These are phyloP conservation scores for Lactifluus volemus DNA, from an alignment of 768 basidiomycete species.

Conservation along the genomic window DNA sequence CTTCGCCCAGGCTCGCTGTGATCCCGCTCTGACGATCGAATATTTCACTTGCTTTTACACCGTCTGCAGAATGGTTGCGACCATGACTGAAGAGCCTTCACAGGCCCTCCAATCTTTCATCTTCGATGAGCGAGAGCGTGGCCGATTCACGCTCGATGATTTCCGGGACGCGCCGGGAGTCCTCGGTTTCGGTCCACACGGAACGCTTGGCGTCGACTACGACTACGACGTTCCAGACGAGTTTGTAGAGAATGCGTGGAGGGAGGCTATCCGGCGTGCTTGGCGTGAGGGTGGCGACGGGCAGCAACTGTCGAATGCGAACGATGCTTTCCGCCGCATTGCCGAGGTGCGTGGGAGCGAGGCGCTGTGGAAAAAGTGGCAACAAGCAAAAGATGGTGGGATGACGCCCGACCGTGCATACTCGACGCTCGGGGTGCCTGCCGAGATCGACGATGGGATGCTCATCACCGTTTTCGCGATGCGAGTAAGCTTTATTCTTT, in stretches of 20 bases:
- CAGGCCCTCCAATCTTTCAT: slow-evolving; percentile 48
- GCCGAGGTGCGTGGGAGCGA: slow-evolving; percentile 54
- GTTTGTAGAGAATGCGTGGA: slow-evolving; percentile 68
- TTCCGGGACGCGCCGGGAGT: slow-evolving; percentile 35
- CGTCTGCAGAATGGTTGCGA: slow-evolving; percentile 43
- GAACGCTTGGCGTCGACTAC: slow-evolving; percentile 55
- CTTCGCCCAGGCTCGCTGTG: slow-evolving; percentile 72
- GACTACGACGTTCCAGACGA: slow-evolving; percentile 59
- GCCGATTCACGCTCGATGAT: slow-evolving; percentile 55
- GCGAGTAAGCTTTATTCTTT: slow-evolving; percentile 41
- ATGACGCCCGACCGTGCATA: slow-evolving; percentile 72
- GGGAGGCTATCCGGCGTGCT: slow-evolving; percentile 45
- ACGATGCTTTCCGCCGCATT: slow-evolving; percentile 60
- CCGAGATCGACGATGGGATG: slow-evolving; percentile 71
- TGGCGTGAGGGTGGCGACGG: slow-evolving; percentile 40
- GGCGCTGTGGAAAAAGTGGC: slow-evolving; percentile 42
- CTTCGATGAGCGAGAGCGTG: slow-evolving; percentile 51
- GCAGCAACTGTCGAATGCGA: slow-evolving; percentile 43
- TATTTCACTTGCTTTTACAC: slow-evolving; percentile 55
- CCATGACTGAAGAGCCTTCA: slow-evolving; percentile 38
- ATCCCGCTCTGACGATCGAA: slow-evolving; percentile 50
- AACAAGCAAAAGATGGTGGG: slow-evolving; percentile 41
- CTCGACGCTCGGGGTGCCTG: slow-evolving; percentile 56
- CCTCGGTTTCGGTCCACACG: slow-evolving; percentile 63
- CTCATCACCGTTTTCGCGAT: slow-evolving; percentile 62